These are phyloP conservation scores for Cryptosporidium sp. DNA, from an alignment of 169 alveolate genomes.

Conservation along the genomic window DNA sequence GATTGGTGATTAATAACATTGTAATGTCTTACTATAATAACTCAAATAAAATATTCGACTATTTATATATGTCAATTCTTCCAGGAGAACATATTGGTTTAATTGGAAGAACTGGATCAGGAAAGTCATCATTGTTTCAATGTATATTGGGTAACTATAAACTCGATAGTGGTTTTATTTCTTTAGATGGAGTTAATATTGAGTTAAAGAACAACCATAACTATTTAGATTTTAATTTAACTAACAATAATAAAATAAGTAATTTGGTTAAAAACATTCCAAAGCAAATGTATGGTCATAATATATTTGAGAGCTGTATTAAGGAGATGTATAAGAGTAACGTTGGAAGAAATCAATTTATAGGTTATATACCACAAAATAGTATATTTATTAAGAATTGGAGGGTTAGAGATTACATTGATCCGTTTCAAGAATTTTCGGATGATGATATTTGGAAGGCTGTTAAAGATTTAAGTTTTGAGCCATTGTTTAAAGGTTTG, in stretches of 20 bases:
- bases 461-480: constrained; percentile 24
- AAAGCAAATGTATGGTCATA: constrained; percentile 7
- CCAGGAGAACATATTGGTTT: constrained; percentile 63
- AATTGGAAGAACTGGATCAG: constrained; percentile 73
- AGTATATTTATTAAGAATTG: constrained; percentile 51
- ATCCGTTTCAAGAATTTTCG: constrained; percentile 28
- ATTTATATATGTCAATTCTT: constrained; percentile 1
- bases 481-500: constrained; percentile 31
- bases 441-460: constrained; percentile 65
- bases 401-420: constrained; percentile 67
- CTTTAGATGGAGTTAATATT: constrained; percentile 26
- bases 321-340: not conserved
- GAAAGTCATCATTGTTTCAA: constrained; percentile 72
- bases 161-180: constrained; percentile 42
- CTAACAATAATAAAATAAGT: not conserved
- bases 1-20: constrained; percentile 16
- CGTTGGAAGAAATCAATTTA: not conserved
- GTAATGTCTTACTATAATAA: constrained; percentile 60
- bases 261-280: not conserved
- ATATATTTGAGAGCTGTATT: not conserved
- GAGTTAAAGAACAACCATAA: not conserved
- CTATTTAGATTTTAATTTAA: not conserved
- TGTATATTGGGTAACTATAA: constrained; percentile 65
- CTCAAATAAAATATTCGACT: not conserved
- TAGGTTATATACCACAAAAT: constrained; percentile 66